Conservation (phyloP, 495 filamentous ascomycete species). For the Aspergillus conjunctus region DNA sequence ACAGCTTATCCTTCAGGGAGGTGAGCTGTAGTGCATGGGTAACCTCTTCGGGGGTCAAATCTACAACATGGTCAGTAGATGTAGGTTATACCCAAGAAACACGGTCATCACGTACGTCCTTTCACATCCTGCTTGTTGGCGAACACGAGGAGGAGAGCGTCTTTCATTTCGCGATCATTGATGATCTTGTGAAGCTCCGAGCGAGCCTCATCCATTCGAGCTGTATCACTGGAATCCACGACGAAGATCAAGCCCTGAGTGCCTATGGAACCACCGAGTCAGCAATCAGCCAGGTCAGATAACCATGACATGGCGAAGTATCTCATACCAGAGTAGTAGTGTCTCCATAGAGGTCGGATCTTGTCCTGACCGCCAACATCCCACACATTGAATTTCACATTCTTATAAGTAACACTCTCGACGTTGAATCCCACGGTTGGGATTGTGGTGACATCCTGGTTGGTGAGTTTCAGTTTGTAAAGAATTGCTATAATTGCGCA, state of each 20-base stretch:
- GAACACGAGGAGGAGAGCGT: constrained; percentile 89
- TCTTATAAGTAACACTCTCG: constrained; percentile 98
- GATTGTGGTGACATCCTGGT: constrained; percentile 98
- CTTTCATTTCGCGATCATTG: constrained; percentile 97
- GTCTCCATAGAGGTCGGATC: constrained; percentile 95
- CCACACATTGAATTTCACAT: constrained; percentile 99
- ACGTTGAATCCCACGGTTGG: constrained; percentile 99
- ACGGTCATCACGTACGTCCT: constrained; percentile 62
- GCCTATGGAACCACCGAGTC: constrained; percentile 46
- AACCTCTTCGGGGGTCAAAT: constrained; percentile 84
- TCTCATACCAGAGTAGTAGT: constrained; percentile 89
- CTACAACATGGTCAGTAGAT: constrained; percentile 47
- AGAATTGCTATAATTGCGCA: constrained; percentile 69
- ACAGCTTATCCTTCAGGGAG: constrained; percentile 86
- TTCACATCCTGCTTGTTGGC: constrained; percentile 96
- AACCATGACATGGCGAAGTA: not conserved
- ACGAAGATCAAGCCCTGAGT: constrained; percentile 98
- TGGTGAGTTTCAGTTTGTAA: constrained; percentile 96
- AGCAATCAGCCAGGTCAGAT: constrained; percentile 8
- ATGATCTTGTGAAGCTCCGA: constrained; percentile 94
- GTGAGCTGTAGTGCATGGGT: constrained; percentile 81
- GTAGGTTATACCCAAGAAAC: not conserved
- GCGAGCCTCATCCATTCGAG: constrained; percentile 84
- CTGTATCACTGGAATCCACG: constrained; percentile 86
- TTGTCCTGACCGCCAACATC: constrained; percentile 99